Evolutionary conservation across 1,139 yeast genomes (phyloP).

Genomic region (Lodderomyces metapsilosis): DNA sequence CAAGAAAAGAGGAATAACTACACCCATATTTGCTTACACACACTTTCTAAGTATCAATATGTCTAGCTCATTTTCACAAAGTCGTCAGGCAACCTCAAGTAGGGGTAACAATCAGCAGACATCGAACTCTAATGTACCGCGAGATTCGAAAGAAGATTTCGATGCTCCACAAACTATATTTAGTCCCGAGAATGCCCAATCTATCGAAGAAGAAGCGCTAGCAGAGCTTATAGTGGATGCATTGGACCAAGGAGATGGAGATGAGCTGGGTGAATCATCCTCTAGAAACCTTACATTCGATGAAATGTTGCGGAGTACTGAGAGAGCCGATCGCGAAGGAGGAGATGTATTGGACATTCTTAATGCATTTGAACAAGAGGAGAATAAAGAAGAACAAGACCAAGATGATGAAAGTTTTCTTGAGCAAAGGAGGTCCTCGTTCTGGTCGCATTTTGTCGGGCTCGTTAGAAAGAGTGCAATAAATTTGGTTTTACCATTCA

Average conservation of each 20-base stretch:
- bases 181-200: background rate
- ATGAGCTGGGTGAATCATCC: constrained; percentile 49
- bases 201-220: constrained; percentile 1
- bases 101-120: background rate
- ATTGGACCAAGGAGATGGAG: constrained; percentile 17
- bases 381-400: constrained; percentile 2
- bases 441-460: constrained; percentile 23
- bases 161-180: background rate
- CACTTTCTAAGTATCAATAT: background rate
- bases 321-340: constrained; percentile 21
- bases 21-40: background rate
- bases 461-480: constrained; percentile 57
- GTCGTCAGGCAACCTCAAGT: background rate
- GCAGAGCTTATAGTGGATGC: constrained; percentile 10
- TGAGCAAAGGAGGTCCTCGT: constrained; percentile 14
- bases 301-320: constrained; percentile 48
- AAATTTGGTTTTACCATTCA: constrained; percentile 79
- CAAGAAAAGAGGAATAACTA: background rate
- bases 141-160: background rate
- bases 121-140: background rate
- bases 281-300: constrained; percentile 66
- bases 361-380: background rate
- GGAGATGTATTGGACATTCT: background rate
- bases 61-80: constrained; percentile 3
- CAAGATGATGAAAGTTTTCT: too few species aligned